Percentiles rank a stretch among this genome's conserved stretches.
Conservation (phyloP, 768 basidiomycete species). For the Collybia sordida region DNA sequence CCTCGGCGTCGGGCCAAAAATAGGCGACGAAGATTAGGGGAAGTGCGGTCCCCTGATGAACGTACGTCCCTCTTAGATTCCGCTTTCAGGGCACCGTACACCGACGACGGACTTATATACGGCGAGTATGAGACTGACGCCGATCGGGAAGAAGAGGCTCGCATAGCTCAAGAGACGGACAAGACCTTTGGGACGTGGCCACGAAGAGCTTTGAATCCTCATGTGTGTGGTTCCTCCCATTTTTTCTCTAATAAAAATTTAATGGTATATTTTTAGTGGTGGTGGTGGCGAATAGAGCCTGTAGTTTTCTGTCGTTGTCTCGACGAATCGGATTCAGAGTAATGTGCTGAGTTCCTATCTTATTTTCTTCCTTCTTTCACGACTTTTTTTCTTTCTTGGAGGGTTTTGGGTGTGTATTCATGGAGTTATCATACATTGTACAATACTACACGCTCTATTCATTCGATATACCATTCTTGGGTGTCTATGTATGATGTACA, state of each 20-base stretch:
- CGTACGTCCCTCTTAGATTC: constrained; percentile 34
- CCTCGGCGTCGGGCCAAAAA: constrained; percentile 17
- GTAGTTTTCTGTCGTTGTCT: constrained; percentile 63
- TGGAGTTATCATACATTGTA: background rate
- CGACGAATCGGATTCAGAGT: constrained; percentile 51
- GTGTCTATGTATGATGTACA: background rate
- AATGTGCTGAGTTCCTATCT: constrained; percentile 11
- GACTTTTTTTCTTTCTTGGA: background rate
- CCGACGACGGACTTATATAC: constrained; percentile 3
- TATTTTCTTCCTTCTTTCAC: background rate
- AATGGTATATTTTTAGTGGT: constrained; percentile 55
- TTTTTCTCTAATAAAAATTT: background rate
- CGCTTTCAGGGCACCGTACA: constrained; percentile 8
- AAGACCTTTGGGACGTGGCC: constrained; percentile 69
- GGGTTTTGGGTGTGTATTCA: background rate
- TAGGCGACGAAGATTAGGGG: constrained; percentile 10
- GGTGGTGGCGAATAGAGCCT: constrained; percentile 77
- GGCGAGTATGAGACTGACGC: constrained; percentile 14
- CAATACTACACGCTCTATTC: background rate
- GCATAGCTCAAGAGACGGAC: constrained; percentile 49
- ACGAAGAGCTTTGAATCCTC: constrained; percentile 61
- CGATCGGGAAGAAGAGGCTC: constrained; percentile 33
- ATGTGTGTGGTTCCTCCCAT: constrained; percentile 44
- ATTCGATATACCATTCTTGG: background rate
- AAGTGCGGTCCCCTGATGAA: constrained; percentile 27